These are phyloP conservation scores for Colletotrichum sp. DNA, from an alignment of 2,329 filamentous ascomycete genomes.

Conservation along the genomic window DNA sequence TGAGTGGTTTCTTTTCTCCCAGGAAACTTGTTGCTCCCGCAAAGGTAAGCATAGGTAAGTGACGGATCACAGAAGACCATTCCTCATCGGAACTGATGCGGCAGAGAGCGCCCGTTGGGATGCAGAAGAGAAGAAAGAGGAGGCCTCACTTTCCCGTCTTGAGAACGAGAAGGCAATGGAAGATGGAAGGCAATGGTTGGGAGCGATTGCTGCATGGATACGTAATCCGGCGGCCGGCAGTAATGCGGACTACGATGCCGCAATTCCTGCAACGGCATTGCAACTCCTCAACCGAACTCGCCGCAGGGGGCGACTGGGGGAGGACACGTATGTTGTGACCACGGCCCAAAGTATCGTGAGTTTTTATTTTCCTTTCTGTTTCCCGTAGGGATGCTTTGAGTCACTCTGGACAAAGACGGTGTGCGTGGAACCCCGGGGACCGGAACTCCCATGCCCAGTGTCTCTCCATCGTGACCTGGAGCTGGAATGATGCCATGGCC, in stretches of 20 bases:
- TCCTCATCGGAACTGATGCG: neutral
- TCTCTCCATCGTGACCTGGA: conserved; percentile 10
- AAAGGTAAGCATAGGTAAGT: neutral
- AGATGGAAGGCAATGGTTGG: neutral
- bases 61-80: neutral
- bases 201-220: neutral
- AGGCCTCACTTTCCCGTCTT: neutral
- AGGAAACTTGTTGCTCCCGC: neutral
- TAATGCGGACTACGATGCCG: neutral
- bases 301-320: neutral
- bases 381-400: neutral
- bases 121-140: neutral
- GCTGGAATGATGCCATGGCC: conserved; percentile 13
- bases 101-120: neutral
- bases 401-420: neutral
- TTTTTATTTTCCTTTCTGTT: neutral
- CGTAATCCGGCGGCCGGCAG: neutral
- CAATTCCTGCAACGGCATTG: conserved; percentile 6
- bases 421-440: neutral
- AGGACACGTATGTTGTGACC: neutral
- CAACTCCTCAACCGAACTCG: neutral
- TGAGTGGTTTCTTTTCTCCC: neutral
- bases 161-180: neutral
- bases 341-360: neutral
- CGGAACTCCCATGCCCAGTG: neutral